These are phyloP conservation scores for Leccinum broughii DNA, from an alignment of 768 basidiomycete species.

Conservation along the genomic window DNA sequence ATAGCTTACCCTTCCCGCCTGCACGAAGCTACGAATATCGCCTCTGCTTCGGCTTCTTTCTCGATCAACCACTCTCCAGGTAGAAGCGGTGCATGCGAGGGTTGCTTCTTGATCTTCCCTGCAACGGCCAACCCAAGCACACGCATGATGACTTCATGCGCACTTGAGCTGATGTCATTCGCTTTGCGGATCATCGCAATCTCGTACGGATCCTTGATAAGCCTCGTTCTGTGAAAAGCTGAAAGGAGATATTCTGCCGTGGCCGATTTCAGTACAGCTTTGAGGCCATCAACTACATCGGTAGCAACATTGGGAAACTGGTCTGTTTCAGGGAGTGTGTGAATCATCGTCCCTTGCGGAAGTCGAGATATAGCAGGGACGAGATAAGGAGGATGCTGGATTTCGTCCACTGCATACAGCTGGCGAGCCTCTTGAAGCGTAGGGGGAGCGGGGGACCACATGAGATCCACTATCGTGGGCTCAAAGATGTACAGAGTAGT, in stretches of 20 bases:
- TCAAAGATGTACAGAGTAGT: constrained; percentile 79
- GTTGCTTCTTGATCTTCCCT: constrained; percentile 48
- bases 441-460: constrained; percentile 89
- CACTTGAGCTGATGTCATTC: constrained; percentile 82
- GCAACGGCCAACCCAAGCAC: constrained; percentile 77
- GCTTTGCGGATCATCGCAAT: constrained; percentile 76
- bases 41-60: constrained; percentile 93
- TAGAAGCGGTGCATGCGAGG: constrained; percentile 47
- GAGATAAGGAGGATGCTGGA: constrained; percentile 53
- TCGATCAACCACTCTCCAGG: constrained; percentile 87
- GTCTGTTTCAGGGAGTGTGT: constrained; percentile 53
- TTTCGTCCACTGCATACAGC: constrained; percentile 59
- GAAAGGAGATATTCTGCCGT: constrained; percentile 55
- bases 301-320: constrained; percentile 22
- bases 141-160: constrained; percentile 92
- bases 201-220: constrained; percentile 77
- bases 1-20: constrained; percentile 56
- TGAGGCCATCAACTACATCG: constrained; percentile 11
- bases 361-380: constrained; percentile 46
- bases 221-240: constrained; percentile 78
- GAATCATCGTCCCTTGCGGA: constrained; percentile 57
- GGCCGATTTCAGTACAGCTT: constrained; percentile 1
- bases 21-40: constrained; percentile 89
- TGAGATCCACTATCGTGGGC: constrained; percentile 65
- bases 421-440: constrained; percentile 56